Evolutionary conservation across 139 green algal species (phyloP).

Genomic region (Chlamydomonas urium): DNA sequence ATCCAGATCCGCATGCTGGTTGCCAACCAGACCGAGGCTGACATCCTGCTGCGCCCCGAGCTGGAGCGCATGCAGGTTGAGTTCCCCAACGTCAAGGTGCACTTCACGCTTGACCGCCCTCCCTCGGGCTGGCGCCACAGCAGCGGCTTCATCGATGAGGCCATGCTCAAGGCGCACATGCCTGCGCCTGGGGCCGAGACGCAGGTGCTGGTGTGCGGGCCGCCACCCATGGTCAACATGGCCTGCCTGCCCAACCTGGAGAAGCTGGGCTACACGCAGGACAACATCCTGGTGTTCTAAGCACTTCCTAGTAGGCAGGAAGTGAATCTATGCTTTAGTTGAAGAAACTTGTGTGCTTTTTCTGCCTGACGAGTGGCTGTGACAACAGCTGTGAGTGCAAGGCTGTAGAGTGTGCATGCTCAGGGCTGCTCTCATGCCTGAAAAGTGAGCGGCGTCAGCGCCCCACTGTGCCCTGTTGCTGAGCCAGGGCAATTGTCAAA

Average conservation of each 20-base stretch:
- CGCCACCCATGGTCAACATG: slow-evolving; percentile 78
- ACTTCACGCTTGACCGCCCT: slow-evolving; percentile 6
- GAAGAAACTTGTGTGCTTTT: no score
- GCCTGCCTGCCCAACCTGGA: slow-evolving; percentile 65
- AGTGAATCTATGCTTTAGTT: no score
- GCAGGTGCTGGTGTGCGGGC: slow-evolving; percentile 80
- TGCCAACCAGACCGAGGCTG: slow-evolving; percentile 85
- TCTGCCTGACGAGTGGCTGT: no score
- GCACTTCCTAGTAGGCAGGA: no score
- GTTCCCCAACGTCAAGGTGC: slow-evolving; percentile 62
- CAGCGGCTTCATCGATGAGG: slow-evolving; percentile 70
- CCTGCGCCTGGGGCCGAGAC: slow-evolving; percentile 24
- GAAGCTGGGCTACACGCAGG: slow-evolving; percentile 54
- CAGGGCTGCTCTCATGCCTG: no score
- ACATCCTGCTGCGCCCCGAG: slow-evolving; percentile 91
- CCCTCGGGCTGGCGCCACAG: slow-evolving; percentile 56
- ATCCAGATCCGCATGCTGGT: slow-evolving; percentile 86
- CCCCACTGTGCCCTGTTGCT: no score
- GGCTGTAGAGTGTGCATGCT: no score
- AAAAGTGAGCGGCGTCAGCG: no score
- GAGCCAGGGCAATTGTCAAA: no score
- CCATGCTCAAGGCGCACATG: slow-evolving; percentile 59
- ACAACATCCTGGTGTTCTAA: slow-evolving; percentile 20
- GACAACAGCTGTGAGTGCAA: no score
- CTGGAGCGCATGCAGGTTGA: slow-evolving; percentile 72